A percentile compares a stretch with the other conserved stretches of the same genome.
Conservation (phyloP, 2,329 filamentous ascomycete genomes). For the Sclerotinia subarctica region DNA sequence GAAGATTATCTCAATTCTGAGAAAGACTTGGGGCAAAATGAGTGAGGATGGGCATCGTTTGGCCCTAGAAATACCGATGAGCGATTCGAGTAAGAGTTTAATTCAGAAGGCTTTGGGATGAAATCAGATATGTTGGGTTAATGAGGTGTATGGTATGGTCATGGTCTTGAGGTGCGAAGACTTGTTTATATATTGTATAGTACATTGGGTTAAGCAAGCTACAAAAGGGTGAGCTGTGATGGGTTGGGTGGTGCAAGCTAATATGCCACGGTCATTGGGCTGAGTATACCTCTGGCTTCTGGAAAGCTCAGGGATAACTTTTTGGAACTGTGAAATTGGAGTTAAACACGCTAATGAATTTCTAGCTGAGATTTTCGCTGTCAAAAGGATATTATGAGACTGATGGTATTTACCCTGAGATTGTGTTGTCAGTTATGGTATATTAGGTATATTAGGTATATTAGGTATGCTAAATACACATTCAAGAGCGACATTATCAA, state of each 20-base stretch:
- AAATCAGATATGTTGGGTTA: conserved; percentile 21
- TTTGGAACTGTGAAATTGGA: not conserved
- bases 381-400: not conserved
- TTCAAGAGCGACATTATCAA: not conserved
- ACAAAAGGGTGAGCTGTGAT: not conserved
- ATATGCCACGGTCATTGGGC: not conserved
- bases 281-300: not conserved
- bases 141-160: not conserved
- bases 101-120: conserved; percentile 60
- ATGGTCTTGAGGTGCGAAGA: not conserved
- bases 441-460: not conserved
- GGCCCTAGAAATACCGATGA: conserved; percentile 64
- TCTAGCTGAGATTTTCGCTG: not conserved
- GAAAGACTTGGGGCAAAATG: conserved; percentile 78
- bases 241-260: not conserved
- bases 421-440: not conserved
- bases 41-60: conserved; percentile 57
- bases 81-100: conserved; percentile 58
- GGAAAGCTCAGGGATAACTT: not conserved
- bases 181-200: not conserved
- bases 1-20: conserved; percentile 69
- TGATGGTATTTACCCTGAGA: not conserved
- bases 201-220: not conserved
- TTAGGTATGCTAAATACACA: not conserved
- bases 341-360: not conserved